A percentile compares a stretch with the other conserved stretches of the same genome.
phyloP scores from a whole-genome alignment of 1,284 basidiomycete genomes.

The Austroboletus niveus region DNA sequence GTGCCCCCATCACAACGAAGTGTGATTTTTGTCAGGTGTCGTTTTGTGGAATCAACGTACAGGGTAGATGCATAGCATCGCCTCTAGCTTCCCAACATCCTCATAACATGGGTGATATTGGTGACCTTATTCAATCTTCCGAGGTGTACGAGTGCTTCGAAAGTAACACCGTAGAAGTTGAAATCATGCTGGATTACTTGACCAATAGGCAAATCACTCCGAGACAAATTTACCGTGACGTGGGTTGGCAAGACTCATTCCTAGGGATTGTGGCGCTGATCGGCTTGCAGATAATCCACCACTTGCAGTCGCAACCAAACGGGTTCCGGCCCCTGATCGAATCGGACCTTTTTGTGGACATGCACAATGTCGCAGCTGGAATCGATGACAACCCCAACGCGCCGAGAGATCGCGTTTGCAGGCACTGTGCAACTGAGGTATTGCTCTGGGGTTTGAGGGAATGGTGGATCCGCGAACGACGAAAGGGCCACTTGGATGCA shows the following conservation, averaged over 20 bases:
- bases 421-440: constrained; percentile 69
- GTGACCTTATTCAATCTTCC: constrained; percentile 68
- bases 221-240: constrained; percentile 71
- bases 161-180: constrained; percentile 71
- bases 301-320: constrained; percentile 57
- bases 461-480: constrained; percentile 77
- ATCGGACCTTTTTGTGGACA: constrained; percentile 62
- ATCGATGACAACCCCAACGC: constrained; percentile 53
- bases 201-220: constrained; percentile 57
- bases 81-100: constrained; percentile 60
- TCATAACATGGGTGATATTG: constrained; percentile 59
- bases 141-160: constrained; percentile 77
- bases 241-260: constrained; percentile 27
- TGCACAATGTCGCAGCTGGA: constrained; percentile 54
- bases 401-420: constrained; percentile 58
- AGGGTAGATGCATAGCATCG: constrained; percentile 63
- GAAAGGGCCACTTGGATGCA: constrained; percentile 59
- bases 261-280: constrained; percentile 8
- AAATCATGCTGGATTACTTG: constrained; percentile 76
- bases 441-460: constrained; percentile 70
- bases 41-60: constrained; percentile 75
- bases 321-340: constrained; percentile 67
- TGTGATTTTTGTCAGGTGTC: constrained; percentile 76
- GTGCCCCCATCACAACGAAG: constrained; percentile 69
- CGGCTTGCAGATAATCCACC: constrained; percentile 52